phyloP scores from a whole-genome alignment of 345 rosid species.

The Odontarrhena argentea region DNA sequence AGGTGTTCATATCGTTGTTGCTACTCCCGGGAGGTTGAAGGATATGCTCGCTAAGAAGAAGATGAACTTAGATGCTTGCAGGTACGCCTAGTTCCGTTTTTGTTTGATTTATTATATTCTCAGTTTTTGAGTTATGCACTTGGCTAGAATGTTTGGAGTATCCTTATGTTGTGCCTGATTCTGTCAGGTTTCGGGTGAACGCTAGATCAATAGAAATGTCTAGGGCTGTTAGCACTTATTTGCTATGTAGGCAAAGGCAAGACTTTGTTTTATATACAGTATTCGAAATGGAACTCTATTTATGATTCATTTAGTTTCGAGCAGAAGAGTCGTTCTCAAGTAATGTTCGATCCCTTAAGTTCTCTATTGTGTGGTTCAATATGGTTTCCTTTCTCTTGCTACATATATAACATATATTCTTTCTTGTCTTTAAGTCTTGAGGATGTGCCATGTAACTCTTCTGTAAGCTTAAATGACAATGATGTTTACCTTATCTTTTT shows the following conservation, averaged over 20 bases:
- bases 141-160: neutral
- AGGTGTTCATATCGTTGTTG: constrained; percentile 92
- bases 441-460: constrained; percentile 16
- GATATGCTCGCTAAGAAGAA: constrained; percentile 95
- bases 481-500: constrained; percentile 31
- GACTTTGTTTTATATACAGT: too few species aligned
- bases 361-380: too few species aligned
- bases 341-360: neutral
- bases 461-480: constrained; percentile 4
- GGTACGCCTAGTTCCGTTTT: constrained; percentile 41
- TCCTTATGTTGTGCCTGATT: constrained; percentile 1
- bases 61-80: constrained; percentile 89
- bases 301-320: too few species aligned
- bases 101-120: constrained; percentile 1
- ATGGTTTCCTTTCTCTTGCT: too few species aligned
- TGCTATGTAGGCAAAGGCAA: neutral
- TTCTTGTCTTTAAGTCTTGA: constrained; percentile 12
- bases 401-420: neutral
- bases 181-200: neutral
- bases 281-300: too few species aligned
- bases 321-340: too few species aligned
- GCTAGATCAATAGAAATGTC: neutral
- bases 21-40: constrained; percentile 94
- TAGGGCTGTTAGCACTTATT: neutral
- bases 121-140: neutral